phyloP scores from a whole-genome alignment of 148 eudicot genomes.

The Fagopyrum esculentum region DNA sequence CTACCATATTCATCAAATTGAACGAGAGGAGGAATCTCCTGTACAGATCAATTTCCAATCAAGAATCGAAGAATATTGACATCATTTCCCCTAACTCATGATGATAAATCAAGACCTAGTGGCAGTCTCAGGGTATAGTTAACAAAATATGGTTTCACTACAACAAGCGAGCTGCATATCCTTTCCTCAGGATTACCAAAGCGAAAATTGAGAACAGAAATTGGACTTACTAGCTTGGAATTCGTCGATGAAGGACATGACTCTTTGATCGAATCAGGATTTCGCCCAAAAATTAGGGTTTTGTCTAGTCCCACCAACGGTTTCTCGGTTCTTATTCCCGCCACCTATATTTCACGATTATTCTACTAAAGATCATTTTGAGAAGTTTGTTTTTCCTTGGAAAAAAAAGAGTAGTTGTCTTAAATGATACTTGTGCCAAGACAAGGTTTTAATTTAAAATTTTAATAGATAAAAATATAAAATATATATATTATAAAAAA shows the following conservation, averaged over 20 bases:
- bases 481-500: too few species aligned
- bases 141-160: background rate
- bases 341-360: constrained; percentile 4
- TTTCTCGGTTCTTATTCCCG: constrained; percentile 10
- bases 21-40: background rate
- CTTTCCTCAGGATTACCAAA: background rate
- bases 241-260: constrained; percentile 14
- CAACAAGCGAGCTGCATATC: background rate
- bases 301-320: constrained; percentile 8
- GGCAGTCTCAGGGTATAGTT: background rate
- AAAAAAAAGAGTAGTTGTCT: too few species aligned
- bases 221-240: constrained; percentile 13
- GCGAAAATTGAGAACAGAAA: background rate
- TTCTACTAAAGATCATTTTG: too few species aligned
- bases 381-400: too few species aligned
- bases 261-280: constrained; percentile 1
- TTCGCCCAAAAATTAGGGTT: constrained; percentile 12
- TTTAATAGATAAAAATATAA: too few species aligned
- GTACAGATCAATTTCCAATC: background rate
- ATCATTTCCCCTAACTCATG: background rate
- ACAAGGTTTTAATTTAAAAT: too few species aligned
- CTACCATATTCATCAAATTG: background rate
- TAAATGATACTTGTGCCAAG: too few species aligned
- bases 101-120: background rate
- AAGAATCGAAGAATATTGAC: background rate